Percentiles rank a stretch among this genome's conserved stretches.
Conservation (phyloP, 768 basidiomycete genomes). For the Cystofilobasidium macerans region DNA sequence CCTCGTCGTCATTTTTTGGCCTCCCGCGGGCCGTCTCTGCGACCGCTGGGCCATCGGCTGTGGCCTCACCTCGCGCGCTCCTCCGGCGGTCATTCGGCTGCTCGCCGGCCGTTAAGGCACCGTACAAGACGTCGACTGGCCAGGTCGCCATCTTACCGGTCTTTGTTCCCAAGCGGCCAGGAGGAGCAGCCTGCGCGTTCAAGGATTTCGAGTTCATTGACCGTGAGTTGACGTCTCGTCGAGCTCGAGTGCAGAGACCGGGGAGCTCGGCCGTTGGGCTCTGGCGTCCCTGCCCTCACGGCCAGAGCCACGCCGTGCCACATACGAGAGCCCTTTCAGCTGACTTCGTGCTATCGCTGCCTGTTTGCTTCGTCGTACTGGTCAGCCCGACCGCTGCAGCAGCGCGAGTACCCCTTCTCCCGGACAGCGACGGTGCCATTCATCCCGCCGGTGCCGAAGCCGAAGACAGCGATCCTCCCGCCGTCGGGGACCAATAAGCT, state of each 20-base stretch:
- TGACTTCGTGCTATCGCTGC: neutral
- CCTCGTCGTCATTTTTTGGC: neutral
- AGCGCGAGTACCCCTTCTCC: slow-evolving; percentile 56
- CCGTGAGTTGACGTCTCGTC: slow-evolving; percentile 1
- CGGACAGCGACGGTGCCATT: slow-evolving; percentile 48
- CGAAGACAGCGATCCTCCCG: slow-evolving; percentile 35
- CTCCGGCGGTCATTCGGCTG: slow-evolving; percentile 7
- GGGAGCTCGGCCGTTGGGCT: no score
- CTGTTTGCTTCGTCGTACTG: neutral
- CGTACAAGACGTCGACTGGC: slow-evolving; percentile 22
- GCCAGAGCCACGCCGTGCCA: no score
- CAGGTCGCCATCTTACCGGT: slow-evolving; percentile 21
- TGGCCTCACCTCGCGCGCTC: neutral
- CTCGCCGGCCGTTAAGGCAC: neutral
- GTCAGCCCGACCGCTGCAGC: slow-evolving; percentile 18
- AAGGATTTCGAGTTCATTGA: slow-evolving; percentile 8
- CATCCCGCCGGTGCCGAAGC: slow-evolving; percentile 38
- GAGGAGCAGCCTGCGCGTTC: neutral
- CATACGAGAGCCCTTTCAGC: neutral
- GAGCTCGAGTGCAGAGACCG: neutral
- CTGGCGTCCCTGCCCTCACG: no score
- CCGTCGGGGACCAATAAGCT: slow-evolving; percentile 66
- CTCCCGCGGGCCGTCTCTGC: slow-evolving; percentile 1
- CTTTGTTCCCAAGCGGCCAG: neutral
- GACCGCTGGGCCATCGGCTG: neutral